Percentiles rank a stretch among this genome's conserved stretches.
Evolutionary conservation across 2,329 filamentous ascomycete species (phyloP).

Genomic region (Colletotrichum sojae): DNA sequence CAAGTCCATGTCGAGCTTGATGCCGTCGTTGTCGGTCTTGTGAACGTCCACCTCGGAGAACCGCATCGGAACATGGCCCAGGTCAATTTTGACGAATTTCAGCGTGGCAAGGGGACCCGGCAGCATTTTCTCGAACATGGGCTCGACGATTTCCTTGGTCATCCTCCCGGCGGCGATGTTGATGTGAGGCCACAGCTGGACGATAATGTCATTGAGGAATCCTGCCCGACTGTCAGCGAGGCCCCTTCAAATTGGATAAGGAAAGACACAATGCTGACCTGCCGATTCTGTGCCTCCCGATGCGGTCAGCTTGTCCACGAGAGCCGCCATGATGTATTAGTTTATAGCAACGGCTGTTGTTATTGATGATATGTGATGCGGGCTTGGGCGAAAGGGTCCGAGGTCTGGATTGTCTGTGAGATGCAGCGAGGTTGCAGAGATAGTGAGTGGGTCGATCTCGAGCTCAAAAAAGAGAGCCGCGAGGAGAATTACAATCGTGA

Average conservation of each 20-base stretch:
- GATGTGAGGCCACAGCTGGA: slow-evolving; percentile 65
- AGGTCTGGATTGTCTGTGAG: too few species aligned
- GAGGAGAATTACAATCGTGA: neutral
- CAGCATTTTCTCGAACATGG: slow-evolving; percentile 61
- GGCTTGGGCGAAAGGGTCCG: neutral
- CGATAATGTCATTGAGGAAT: slow-evolving; percentile 64
- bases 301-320: slow-evolving; percentile 56
- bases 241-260: neutral
- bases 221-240: slow-evolving; percentile 43
- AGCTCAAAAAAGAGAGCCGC: neutral
- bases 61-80: slow-evolving; percentile 57
- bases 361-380: neutral
- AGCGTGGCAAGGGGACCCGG: slow-evolving; percentile 59
- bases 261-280: slow-evolving; percentile 42
- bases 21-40: slow-evolving; percentile 59
- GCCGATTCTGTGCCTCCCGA: slow-evolving; percentile 57
- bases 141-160: slow-evolving; percentile 62
- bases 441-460: neutral
- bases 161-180: slow-evolving; percentile 58
- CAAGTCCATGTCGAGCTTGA: slow-evolving; percentile 64
- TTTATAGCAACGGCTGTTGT: slow-evolving; percentile 3
- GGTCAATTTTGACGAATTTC: slow-evolving; percentile 61
- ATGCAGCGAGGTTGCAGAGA: neutral
- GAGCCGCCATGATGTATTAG: slow-evolving; percentile 47
- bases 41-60: slow-evolving; percentile 60